Evolutionary conservation across 306 rosid species (phyloP), one percentile per base, ranked within the genome.

Genomic region (Prunus kanzakura): DNA sequence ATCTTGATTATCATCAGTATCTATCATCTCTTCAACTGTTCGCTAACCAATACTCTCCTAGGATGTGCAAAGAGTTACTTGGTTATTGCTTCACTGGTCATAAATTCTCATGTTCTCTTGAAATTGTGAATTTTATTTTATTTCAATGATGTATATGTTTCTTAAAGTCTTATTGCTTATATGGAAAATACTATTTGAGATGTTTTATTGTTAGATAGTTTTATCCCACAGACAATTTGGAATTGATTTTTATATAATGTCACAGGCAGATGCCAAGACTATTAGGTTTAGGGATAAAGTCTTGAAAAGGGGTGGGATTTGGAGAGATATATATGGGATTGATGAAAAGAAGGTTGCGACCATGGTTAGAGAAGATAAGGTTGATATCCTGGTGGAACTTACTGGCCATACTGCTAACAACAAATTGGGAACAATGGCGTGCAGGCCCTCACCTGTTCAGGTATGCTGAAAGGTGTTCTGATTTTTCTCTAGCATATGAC

Each of bases 391-490:
- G 90, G 93, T 92, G 64, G 99, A 92, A 85, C 97, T 95, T 73
- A 95, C 99, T 58, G 97, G 99, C 78, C 99, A 95, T 86, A 95
- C 97, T 13, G 99, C 99, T 61, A 95, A 92, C 82, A 95, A 95
- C 82, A 92, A 95, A 85, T 76, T 95, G 82, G 99, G 99, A 78
- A 92, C 90, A 87, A 87, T 95, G 99, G 99, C 99, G 52, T 95
- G 97, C 83, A 92, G 97, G 29, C 97, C 99, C 67, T 96, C 97
- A 67, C 99, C 97, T 8, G 32, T 93, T 75, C 97, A 91, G 98
- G 93, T 90, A 80, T 76, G 73, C 60, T 56, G 71, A 64, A 61
- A 67, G 29, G 47, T 68, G 64, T 72, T 70, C 38, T 23, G 50
- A 38, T 56, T n/a, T 14, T 72, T 20, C 75, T 32, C 8, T 3